Evolutionary conservation across 2,329 filamentous ascomycete species (phyloP).

Genomic region (Passalora sequoiae): DNA sequence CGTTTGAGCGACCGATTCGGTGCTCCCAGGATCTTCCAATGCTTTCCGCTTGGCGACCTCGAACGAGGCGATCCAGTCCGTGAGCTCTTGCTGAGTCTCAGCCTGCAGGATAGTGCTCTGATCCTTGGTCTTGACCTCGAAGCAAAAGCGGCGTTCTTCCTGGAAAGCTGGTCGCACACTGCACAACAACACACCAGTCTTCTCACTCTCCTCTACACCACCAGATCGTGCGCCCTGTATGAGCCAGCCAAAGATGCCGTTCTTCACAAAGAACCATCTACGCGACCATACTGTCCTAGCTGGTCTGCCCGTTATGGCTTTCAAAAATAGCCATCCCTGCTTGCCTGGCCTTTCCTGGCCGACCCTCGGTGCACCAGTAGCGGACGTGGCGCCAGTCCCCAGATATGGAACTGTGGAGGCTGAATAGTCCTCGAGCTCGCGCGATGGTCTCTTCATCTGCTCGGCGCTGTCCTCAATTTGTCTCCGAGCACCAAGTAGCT

Average conservation of each 20-base stretch:
- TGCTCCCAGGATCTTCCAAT: constrained; percentile 64
- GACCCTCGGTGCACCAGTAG: constrained; percentile 51
- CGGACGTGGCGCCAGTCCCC: constrained; percentile 60
- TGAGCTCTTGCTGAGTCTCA: constrained; percentile 94
- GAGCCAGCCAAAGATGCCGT: constrained; percentile 94
- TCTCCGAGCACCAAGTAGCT: constrained; percentile 71
- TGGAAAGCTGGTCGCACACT: constrained; percentile 85
- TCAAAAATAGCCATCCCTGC: constrained; percentile 88
- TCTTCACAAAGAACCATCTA: constrained; percentile 92
- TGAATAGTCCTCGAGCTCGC: constrained; percentile 90
- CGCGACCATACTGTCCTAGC: constrained; percentile 84
- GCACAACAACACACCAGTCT: constrained; percentile 90
- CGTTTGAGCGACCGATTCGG: constrained; percentile 40
- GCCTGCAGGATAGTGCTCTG: constrained; percentile 84
- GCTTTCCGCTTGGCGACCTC: constrained; percentile 91
- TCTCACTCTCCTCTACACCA: constrained; percentile 90
- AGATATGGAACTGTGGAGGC: constrained; percentile 84
- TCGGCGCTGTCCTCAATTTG: constrained; percentile 77
- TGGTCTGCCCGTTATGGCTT: constrained; percentile 78
- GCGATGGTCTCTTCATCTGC: constrained; percentile 67
- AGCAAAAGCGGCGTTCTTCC: constrained; percentile 93
- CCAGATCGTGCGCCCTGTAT: constrained; percentile 72
- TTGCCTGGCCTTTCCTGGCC: constrained; percentile 59
- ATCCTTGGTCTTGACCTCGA: constrained; percentile 97
- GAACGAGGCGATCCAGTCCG: constrained; percentile 89